These are phyloP conservation scores for Thelonectria blattea DNA, from an alignment of 2,329 filamentous ascomycete genomes.

Conservation along the genomic window DNA sequence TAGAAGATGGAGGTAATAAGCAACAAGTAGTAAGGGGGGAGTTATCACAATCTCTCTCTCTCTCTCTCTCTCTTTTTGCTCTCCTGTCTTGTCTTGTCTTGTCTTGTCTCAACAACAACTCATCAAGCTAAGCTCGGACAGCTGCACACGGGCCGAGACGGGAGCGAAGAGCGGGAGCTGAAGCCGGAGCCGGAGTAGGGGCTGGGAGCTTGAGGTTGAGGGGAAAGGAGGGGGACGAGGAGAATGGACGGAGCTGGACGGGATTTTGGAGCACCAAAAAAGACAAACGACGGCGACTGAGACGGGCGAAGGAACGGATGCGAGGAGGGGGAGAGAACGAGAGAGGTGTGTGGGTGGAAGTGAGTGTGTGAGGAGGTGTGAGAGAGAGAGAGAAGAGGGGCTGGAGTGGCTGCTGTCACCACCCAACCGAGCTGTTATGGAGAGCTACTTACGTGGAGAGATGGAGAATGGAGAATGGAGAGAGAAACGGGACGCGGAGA, in stretches of 20 bases:
- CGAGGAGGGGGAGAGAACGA: conserved; percentile 4
- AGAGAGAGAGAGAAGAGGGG: background rate
- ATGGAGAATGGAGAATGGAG: background rate
- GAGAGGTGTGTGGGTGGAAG: background rate
- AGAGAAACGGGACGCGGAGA: background rate
- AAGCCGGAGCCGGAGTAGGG: background rate
- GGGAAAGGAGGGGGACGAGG: background rate
- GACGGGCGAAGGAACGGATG: conserved; percentile 13
- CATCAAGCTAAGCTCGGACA: background rate
- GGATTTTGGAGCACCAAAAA: conserved; percentile 4
- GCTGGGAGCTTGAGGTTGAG: background rate
- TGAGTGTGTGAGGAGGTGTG: too few relatives aligned
- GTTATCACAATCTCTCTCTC: too few relatives aligned
- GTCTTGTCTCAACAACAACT: background rate
- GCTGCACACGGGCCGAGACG: conserved; percentile 9
- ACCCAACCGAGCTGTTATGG: background rate
- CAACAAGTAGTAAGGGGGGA: background rate
- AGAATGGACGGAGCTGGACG: background rate
- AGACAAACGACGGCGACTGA: conserved; percentile 1
- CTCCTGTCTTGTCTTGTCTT: background rate
- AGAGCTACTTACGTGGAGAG: background rate
- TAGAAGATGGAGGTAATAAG: background rate
- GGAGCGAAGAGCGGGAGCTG: background rate
- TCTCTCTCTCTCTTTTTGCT: background rate
- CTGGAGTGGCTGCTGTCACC: background rate